Evolutionary conservation across 345 rosid species (phyloP).

Genomic region (Hypericum perforatum): DNA sequence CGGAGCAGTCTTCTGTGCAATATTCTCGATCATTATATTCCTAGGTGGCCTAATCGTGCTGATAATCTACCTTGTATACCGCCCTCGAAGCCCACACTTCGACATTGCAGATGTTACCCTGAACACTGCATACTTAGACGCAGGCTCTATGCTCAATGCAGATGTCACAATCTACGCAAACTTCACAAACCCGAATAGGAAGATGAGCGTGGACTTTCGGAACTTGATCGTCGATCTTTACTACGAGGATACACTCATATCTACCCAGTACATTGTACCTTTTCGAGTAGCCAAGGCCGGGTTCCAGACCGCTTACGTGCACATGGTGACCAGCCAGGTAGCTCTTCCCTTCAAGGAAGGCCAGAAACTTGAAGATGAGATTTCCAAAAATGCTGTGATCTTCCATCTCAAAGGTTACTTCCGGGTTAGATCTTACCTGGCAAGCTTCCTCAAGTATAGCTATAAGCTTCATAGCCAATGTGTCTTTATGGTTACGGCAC

Average conservation of each 20-base stretch:
- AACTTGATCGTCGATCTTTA: conserved; percentile 51
- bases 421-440: conserved; percentile 54
- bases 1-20: conserved; percentile 46
- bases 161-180: conserved; percentile 60
- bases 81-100: conserved; percentile 59
- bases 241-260: conserved; percentile 47
- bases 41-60: conserved; percentile 58
- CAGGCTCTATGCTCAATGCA: conserved; percentile 55
- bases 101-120: conserved; percentile 54
- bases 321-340: conserved; percentile 71
- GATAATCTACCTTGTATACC: conserved; percentile 59
- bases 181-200: conserved; percentile 84
- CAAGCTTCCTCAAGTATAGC: conserved; percentile 56
- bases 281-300: conserved; percentile 40
- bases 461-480: conserved; percentile 59
- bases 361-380: conserved; percentile 40
- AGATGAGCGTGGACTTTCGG: conserved; percentile 62
- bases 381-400: conserved; percentile 35
- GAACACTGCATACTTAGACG: conserved; percentile 66
- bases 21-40: conserved; percentile 46
- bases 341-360: conserved; percentile 37
- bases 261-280: conserved; percentile 58
- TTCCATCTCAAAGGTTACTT: conserved; percentile 55
- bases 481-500: conserved; percentile 39
- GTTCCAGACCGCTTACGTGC: conserved; percentile 39